These are phyloP conservation scores for Trebouxia gelatinosa DNA, from an alignment of 163 green algal species.

Conservation along the genomic window DNA sequence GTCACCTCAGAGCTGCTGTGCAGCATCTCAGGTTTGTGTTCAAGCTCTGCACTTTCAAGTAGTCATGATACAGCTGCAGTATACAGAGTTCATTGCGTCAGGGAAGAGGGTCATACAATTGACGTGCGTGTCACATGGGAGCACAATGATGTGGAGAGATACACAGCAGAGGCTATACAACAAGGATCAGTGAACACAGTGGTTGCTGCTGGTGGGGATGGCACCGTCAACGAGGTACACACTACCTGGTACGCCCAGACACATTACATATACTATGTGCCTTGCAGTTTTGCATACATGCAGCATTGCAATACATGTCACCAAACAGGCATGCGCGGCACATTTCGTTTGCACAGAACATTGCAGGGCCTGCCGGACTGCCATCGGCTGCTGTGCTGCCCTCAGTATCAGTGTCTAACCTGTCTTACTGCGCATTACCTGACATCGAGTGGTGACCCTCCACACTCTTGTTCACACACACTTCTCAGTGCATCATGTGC, in stretches of 20 bases:
- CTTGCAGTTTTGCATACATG: too few relatives aligned
- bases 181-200: background rate
- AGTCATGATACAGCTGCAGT: background rate
- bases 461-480: too few relatives aligned
- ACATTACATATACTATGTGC: too few relatives aligned
- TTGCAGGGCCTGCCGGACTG: too few relatives aligned
- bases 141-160: conserved; percentile 10
- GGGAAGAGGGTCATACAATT: conserved; percentile 33
- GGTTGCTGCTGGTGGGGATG: conserved; percentile 34
- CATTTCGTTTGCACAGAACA: too few relatives aligned
- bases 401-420: too few relatives aligned
- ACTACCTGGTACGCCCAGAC: background rate
- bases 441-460: too few relatives aligned
- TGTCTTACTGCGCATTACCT: too few relatives aligned
- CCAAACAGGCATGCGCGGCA: too few relatives aligned
- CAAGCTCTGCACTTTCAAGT: background rate
- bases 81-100: background rate
- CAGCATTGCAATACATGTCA: too few relatives aligned
- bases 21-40: conserved; percentile 30
- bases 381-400: too few relatives aligned
- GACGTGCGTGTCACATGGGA: conserved; percentile 36
- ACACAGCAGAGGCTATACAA: conserved; percentile 6
- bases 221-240: conserved; percentile 34
- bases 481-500: too few relatives aligned
- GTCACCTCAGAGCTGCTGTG: conserved; percentile 22